Conservation (phyloP, 805 yeast species). For the Kluyveromyces aestuarii region DNA sequence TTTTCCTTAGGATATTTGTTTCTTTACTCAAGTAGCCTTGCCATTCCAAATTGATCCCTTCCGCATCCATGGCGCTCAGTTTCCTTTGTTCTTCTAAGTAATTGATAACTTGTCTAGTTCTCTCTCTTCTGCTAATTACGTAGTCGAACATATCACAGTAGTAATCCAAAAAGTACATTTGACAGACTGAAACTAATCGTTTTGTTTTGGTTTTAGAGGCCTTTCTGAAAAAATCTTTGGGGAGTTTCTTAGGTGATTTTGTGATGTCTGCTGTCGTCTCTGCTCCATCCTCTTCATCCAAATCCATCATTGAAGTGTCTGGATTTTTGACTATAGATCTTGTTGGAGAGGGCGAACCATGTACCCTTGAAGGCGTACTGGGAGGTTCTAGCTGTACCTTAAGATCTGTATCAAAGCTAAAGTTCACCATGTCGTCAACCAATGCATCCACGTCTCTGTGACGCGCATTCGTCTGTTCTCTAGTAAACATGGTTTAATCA, state of each 20-base stretch:
- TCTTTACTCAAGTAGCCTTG: conserved; percentile 75
- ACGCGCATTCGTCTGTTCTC: conserved; percentile 10
- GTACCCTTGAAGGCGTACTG: conserved; percentile 14
- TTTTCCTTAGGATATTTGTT: conserved; percentile 71
- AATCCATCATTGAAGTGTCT: conserved; percentile 24
- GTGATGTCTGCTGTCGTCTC: conserved; percentile 17
- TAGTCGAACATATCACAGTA: conserved; percentile 95
- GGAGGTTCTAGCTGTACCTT: conserved; percentile 3
- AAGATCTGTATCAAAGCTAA: conserved; percentile 21
- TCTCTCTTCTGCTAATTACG: conserved; percentile 74
- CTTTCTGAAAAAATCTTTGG: conserved; percentile 42
- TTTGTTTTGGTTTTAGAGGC: conserved; percentile 70
- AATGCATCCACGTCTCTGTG: conserved; percentile 24
- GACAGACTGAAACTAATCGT: conserved; percentile 83
- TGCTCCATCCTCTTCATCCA: conserved; percentile 19
- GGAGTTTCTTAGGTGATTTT: conserved; percentile 29
- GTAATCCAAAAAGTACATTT: conserved; percentile 87
- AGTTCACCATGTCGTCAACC: conserved; percentile 28
- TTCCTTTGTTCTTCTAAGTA: conserved; percentile 34
- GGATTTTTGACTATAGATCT: conserved; percentile 15
- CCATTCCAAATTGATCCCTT: conserved; percentile 53
- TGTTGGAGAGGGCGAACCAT: conserved; percentile 24
- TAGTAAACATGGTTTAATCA: conserved; percentile 14
- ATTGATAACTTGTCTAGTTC: conserved; percentile 61
- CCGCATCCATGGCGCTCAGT: conserved; percentile 11